phyloP scores from a whole-genome alignment of 257 asterid species.

The Ilex aquifolium region DNA sequence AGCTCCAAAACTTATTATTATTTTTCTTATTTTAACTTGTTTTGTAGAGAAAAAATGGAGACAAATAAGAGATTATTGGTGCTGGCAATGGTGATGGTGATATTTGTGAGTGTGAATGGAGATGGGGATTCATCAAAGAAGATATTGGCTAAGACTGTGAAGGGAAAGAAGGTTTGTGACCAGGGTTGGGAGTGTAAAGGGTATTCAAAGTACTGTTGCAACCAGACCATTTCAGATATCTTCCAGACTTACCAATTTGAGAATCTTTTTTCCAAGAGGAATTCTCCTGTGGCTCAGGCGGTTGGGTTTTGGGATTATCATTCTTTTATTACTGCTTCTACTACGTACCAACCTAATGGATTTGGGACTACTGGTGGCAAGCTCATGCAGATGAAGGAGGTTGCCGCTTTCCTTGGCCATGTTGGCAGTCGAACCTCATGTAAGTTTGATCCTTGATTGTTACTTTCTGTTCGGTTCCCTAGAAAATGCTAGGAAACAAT shows the following conservation, averaged over 20 bases:
- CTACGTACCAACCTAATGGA: slow-evolving; percentile 66
- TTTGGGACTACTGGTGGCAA: slow-evolving; percentile 84
- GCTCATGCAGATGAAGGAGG: slow-evolving; percentile 60
- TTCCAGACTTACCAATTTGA: slow-evolving; percentile 75
- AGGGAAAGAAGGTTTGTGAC: slow-evolving; percentile 56
- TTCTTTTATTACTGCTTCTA: slow-evolving; percentile 68
- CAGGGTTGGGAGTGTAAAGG: slow-evolving; percentile 74
- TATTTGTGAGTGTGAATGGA: slow-evolving; percentile 17
- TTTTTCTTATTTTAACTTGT: background rate
- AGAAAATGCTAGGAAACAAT: no score
- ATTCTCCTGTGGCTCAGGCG: slow-evolving; percentile 68
- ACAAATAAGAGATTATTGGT: slow-evolving; percentile 9
- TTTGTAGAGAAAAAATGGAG: slow-evolving; percentile 17
- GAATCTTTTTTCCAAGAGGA: slow-evolving; percentile 62
- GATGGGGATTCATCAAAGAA: slow-evolving; percentile 29
- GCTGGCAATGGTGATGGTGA: slow-evolving; percentile 18
- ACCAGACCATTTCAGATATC: slow-evolving; percentile 62
- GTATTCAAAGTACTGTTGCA: slow-evolving; percentile 61
- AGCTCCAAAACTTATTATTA: no score
- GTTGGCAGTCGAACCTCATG: slow-evolving; percentile 79
- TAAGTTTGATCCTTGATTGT: slow-evolving; percentile 25
- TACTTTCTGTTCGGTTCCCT: background rate
- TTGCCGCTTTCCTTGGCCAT: slow-evolving; percentile 79
- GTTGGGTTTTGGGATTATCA: slow-evolving; percentile 75
- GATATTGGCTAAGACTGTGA: slow-evolving; percentile 42